Evolutionary conservation across 2,329 filamentous ascomycete genomes (phyloP).

Genomic region (Sporothrix curviconia): DNA sequence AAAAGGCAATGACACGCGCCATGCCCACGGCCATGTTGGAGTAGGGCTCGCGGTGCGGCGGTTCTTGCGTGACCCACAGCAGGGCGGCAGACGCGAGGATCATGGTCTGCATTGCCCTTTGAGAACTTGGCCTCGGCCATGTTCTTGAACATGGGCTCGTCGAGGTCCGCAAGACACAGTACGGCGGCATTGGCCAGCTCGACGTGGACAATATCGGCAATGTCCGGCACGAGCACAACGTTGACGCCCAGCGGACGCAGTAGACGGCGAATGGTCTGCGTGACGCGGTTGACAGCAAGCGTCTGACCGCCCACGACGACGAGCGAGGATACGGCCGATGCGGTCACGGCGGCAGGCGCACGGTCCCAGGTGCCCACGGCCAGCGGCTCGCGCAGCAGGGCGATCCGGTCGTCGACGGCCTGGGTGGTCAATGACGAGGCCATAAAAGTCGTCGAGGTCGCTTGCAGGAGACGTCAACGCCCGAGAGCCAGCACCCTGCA

Average conservation of each 20-base stretch:
- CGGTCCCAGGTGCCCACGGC: background rate
- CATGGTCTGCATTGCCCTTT: constrained; percentile 19
- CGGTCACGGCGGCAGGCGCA: background rate
- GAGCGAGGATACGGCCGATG: constrained; percentile 9
- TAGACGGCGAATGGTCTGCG: constrained; percentile 12
- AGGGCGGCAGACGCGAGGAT: constrained; percentile 12
- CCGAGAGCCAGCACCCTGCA: constrained; percentile 22
- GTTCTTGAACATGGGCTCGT: constrained; percentile 22
- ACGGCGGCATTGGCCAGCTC: constrained; percentile 14
- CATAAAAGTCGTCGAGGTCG: constrained; percentile 14
- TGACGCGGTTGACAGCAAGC: background rate
- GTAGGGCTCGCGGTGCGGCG: constrained; percentile 17
- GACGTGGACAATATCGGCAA: background rate
- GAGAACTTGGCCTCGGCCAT: constrained; percentile 19
- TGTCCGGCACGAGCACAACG: background rate
- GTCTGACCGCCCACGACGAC: constrained; percentile 21
- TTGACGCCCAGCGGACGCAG: constrained; percentile 8
- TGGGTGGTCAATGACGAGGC: constrained; percentile 22
- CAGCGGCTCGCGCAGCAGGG: constrained; percentile 20
- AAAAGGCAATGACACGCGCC: constrained; percentile 17
- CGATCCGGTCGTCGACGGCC: constrained; percentile 22
- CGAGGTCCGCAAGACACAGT: constrained; percentile 24
- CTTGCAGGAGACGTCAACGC: constrained; percentile 18
- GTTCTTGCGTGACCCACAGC: constrained; percentile 24
- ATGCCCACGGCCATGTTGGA: constrained; percentile 22